phyloP scores from a whole-genome alignment of 2,329 filamentous ascomycete species.

The Diatrype stigma region DNA sequence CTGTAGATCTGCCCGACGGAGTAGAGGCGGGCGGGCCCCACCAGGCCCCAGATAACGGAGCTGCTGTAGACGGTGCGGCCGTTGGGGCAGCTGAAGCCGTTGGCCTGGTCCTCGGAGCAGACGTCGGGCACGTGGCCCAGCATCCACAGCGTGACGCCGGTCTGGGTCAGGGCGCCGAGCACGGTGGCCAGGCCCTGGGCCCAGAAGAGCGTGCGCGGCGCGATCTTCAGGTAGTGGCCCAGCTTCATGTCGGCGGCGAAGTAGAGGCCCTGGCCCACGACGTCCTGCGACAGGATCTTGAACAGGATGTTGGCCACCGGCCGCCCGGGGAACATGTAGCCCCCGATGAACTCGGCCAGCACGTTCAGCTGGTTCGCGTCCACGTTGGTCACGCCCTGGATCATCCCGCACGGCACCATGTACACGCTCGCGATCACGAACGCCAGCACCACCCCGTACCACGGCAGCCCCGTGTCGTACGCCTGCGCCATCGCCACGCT shows the following conservation, averaged over 20 bases:
- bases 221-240: conserved; percentile 54
- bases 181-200: conserved; percentile 46
- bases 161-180: conserved; percentile 46
- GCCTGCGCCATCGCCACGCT: conserved; percentile 20
- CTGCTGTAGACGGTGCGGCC: conserved; percentile 61
- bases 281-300: conserved; percentile 69
- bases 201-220: conserved; percentile 44
- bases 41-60: conserved; percentile 69
- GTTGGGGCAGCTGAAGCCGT: conserved; percentile 54
- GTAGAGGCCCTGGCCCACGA: conserved; percentile 61
- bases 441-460: conserved; percentile 40
- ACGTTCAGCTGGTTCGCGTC: conserved; percentile 50
- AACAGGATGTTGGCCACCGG: conserved; percentile 76
- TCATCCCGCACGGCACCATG: conserved; percentile 43
- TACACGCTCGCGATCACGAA: conserved; percentile 41
- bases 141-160: conserved; percentile 63
- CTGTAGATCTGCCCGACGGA: conserved; percentile 58
- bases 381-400: conserved; percentile 45
- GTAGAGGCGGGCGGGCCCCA: conserved; percentile 68
- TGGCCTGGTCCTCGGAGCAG: conserved; percentile 49
- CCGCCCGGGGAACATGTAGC: conserved; percentile 67
- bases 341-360: conserved; percentile 68
- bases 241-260: conserved; percentile 65
- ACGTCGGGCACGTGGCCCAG: conserved; percentile 58
- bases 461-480: conserved; percentile 41